A percentile compares a stretch with the other conserved stretches of the same genome.
Evolutionary conservation across 2,329 filamentous ascomycete species (phyloP).

Genomic region (Aspergillus spinulosporus): DNA sequence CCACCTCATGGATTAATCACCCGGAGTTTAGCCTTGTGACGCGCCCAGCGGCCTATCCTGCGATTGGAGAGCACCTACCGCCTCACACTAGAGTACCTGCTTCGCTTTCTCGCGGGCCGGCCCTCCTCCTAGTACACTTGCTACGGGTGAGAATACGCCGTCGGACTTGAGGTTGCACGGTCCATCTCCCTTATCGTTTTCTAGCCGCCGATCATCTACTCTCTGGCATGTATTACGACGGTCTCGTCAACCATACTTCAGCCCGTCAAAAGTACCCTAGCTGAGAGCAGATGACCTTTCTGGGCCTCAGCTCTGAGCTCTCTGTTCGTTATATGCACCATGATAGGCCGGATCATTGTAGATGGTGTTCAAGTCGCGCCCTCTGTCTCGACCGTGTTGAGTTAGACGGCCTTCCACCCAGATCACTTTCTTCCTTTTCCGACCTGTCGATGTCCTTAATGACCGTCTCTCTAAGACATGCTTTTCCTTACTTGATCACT

Average conservation of each 20-base stretch:
- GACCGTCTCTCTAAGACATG: not conserved
- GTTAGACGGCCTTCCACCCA: not conserved
- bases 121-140: constrained; percentile 12
- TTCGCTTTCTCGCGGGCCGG: constrained; percentile 12
- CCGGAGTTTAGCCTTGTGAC: constrained; percentile 1
- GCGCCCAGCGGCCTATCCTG: constrained; percentile 3
- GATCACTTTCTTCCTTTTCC: not conserved
- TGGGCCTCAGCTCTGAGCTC: constrained; percentile 4
- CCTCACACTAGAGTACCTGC: constrained; percentile 14
- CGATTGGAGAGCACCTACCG: constrained; percentile 15
- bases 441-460: not conserved
- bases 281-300: constrained; percentile 13
- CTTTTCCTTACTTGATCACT: constrained; percentile 8
- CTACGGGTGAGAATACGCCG: not conserved
- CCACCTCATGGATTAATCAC: constrained; percentile 7
- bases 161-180: constrained; percentile 16
- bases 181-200: constrained; percentile 16
- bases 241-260: not conserved
- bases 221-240: not conserved
- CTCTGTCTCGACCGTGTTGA: constrained; percentile 7
- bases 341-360: constrained; percentile 8
- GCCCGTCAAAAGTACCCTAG: constrained; percentile 9
- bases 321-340: not conserved
- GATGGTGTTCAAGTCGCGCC: not conserved
- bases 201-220: constrained; percentile 14